Percentiles rank a stretch among this genome's conserved stretches.
Evolutionary conservation across 2,329 filamentous ascomycete species (phyloP).

Genomic region (Didymella sp.): DNA sequence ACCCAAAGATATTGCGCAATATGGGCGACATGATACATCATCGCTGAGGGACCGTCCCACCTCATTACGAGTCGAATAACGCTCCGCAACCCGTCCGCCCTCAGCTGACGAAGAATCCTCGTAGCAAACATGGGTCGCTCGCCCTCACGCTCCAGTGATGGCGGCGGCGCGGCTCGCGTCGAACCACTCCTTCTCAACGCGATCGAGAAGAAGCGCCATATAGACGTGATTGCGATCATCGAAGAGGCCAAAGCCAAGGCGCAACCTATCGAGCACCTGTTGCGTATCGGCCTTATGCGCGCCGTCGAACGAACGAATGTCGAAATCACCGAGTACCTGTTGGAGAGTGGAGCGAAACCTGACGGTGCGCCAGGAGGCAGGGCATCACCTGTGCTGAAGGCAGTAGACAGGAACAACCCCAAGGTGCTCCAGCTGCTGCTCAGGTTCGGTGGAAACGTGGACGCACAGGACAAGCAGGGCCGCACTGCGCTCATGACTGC

Average conservation of each 20-base stretch:
- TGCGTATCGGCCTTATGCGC: constrained; percentile 48
- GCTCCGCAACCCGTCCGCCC: constrained; percentile 1
- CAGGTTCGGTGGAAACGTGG: constrained; percentile 41
- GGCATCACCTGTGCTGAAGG: constrained; percentile 41
- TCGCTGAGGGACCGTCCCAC: constrained; percentile 17
- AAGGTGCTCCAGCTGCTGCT: constrained; percentile 43
- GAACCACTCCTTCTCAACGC: constrained; percentile 48
- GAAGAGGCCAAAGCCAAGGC: constrained; percentile 42
- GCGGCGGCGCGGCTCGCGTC: constrained; percentile 40
- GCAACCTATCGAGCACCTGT: constrained; percentile 44
- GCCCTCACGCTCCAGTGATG: constrained; percentile 47
- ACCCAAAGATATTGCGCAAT: constrained; percentile 14
- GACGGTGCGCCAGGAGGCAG: constrained; percentile 43
- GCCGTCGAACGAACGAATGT: constrained; percentile 44
- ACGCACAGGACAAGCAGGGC: constrained; percentile 47
- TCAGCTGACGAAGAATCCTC: neutral
- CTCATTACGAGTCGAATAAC: constrained; percentile 14
- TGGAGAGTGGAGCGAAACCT: constrained; percentile 44
- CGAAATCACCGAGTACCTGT: constrained; percentile 41
- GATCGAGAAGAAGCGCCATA: constrained; percentile 41
- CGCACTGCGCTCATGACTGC: constrained; percentile 50
- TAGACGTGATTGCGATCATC: constrained; percentile 46
- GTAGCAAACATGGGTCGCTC: constrained; percentile 42
- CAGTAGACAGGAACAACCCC: constrained; percentile 39
- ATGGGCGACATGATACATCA: constrained; percentile 18